Evolutionary conservation across 768 basidiomycete genomes (phyloP).

Genomic region (Lactifluus piperatus): DNA sequence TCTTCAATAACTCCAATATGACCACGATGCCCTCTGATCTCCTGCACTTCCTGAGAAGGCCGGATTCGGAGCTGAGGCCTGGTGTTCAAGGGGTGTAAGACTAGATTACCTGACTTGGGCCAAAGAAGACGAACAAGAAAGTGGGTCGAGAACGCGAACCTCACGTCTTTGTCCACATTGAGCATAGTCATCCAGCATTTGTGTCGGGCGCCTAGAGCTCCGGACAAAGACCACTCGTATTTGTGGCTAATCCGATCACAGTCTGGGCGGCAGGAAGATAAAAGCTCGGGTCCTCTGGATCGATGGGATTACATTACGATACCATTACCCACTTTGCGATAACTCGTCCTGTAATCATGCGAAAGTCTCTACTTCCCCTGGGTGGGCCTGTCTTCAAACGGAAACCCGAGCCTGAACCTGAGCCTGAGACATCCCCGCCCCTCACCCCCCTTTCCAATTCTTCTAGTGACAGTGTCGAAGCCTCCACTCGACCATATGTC

Average conservation of each 20-base stretch:
- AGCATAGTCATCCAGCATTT: too few relatives aligned
- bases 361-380: neutral
- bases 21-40: too few relatives aligned
- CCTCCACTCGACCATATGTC: neutral
- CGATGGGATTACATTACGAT: neutral
- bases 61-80: too few relatives aligned
- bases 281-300: neutral
- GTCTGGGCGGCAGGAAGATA: neutral
- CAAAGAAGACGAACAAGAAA: too few relatives aligned
- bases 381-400: neutral
- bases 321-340: neutral
- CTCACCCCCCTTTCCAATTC: neutral
- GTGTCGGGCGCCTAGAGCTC: too few relatives aligned
- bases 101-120: too few relatives aligned
- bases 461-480: neutral
- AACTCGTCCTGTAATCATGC: neutral
- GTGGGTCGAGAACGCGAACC: too few relatives aligned
- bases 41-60: too few relatives aligned
- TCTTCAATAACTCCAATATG: too few relatives aligned
- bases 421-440: too few relatives aligned
- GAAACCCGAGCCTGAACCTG: neutral
- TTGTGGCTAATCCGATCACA: conserved; percentile 1
- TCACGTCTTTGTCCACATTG: too few relatives aligned
- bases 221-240: neutral
- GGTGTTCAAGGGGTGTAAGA: too few relatives aligned